phyloP scores from a whole-genome alignment of 2,329 filamentous ascomycete genomes.

The Alternaria arbusti region DNA sequence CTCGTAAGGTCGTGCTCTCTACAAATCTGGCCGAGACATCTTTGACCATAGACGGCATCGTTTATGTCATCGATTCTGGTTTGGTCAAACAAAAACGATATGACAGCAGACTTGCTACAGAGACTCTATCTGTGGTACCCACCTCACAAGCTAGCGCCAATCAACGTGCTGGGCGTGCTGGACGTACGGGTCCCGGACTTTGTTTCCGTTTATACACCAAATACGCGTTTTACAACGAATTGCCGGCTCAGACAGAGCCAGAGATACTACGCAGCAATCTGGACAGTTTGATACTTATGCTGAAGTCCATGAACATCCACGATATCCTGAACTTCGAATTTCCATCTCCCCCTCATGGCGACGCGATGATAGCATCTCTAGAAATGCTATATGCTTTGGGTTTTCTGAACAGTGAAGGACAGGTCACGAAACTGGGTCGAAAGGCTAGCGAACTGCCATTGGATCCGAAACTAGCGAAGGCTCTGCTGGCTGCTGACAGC shows the following conservation, averaged over 20 bases:
- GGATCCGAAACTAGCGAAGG: conserved; percentile 88
- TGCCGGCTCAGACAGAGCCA: conserved; percentile 86
- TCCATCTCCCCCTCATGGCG: no score
- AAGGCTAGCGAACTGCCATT: conserved; percentile 96
- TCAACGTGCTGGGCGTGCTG: no score
- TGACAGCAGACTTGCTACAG: not conserved
- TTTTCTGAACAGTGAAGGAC: conserved; percentile 84
- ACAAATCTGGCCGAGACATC: conserved; percentile 98
- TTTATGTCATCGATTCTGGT: conserved; percentile 94
- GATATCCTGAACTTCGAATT: conserved; percentile 91
- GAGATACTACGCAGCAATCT: conserved; percentile 94
- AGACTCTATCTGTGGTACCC: not conserved
- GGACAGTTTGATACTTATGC: conserved; percentile 82
- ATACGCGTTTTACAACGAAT: conserved; percentile 88
- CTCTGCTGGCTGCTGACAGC: conserved; percentile 85
- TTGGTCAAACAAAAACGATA: conserved; percentile 77
- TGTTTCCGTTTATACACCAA: no score
- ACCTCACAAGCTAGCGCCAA: no score
- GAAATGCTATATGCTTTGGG: conserved; percentile 94
- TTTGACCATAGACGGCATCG: conserved; percentile 96
- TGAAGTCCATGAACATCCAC: conserved; percentile 92
- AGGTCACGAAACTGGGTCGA: conserved; percentile 86
- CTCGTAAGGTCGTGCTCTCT: conserved; percentile 88
- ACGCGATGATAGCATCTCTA: no score
- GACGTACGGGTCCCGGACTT: no score